Percentiles rank a stretch among this genome's conserved stretches.
Evolutionary conservation across 495 filamentous ascomycete genomes (phyloP).

Genomic region (Glarea lozoyensis): DNA sequence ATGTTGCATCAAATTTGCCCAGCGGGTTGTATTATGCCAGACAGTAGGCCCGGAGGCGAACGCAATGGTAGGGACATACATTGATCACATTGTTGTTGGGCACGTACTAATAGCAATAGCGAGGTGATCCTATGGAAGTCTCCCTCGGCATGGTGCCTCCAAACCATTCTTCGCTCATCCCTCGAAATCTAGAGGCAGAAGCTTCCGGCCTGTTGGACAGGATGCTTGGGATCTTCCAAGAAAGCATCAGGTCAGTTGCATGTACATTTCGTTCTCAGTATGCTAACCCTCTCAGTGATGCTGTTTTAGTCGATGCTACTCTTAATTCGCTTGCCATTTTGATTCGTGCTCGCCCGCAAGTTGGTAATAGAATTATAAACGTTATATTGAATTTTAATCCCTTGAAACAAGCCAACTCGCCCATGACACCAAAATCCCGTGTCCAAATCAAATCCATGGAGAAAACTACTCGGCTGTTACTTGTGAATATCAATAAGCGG

Average conservation of each 20-base stretch:
- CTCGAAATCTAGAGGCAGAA: conserved; percentile 81
- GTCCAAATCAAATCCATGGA: conserved; percentile 89
- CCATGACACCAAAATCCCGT: conserved; percentile 67
- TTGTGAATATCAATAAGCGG: conserved; percentile 73
- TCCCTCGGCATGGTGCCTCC: conserved; percentile 77
- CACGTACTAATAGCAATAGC: conserved; percentile 32
- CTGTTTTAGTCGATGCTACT: conserved; percentile 83
- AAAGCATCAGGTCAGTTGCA: conserved; percentile 61
- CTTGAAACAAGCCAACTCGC: conserved; percentile 62
- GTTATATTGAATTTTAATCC: conserved; percentile 89
- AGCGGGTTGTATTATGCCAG: conserved; percentile 86
- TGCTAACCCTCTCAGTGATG: conserved; percentile 50
- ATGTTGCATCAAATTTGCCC: conserved; percentile 94
- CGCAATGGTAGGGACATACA: conserved; percentile 60
- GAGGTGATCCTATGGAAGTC: conserved; percentile 78
- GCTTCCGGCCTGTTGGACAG: conserved; percentile 82
- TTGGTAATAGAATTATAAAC: conserved; percentile 76
- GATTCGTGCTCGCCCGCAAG: conserved; percentile 67
- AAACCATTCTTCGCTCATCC: conserved; percentile 67
- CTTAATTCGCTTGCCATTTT: conserved; percentile 77
- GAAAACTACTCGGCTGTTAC: conserved; percentile 73
- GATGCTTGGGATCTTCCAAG: conserved; percentile 77
- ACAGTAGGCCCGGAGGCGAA: conserved; percentile 76
- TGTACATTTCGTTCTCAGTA: background rate
- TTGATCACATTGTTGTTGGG: conserved; percentile 5